Conservation (phyloP, 805 yeast species). For the Pichia deserticola region DNA sequence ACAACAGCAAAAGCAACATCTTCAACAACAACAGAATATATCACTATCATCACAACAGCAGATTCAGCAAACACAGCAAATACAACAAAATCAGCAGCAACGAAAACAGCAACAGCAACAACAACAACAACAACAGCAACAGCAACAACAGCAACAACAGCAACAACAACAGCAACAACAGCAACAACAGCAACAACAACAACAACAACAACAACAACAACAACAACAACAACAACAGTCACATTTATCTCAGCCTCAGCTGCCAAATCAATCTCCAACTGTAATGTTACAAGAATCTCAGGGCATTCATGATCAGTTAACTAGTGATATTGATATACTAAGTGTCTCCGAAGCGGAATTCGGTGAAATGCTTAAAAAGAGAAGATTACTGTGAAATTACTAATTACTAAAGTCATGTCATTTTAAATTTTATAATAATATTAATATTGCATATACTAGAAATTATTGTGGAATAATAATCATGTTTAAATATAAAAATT, state of each 20-base stretch:
- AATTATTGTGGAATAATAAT: too few relatives aligned
- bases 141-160: too few relatives aligned
- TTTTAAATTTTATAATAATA: too few relatives aligned
- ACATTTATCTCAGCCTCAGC: not conserved
- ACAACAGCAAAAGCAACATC: too few relatives aligned
- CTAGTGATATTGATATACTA: not conserved
- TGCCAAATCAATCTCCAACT: not conserved
- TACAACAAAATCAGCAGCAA: not conserved
- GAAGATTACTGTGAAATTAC: slow-evolving; percentile 6
- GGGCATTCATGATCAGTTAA: not conserved
- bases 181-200: too few relatives aligned
- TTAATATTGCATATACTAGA: too few relatives aligned
- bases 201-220: not conserved
- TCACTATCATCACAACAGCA: not conserved
- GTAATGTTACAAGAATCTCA: too few relatives aligned
- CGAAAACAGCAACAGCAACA: too few relatives aligned
- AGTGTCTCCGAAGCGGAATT: slow-evolving; percentile 6
- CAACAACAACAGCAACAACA: not conserved
- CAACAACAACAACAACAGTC: not conserved
- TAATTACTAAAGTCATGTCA: too few relatives aligned
- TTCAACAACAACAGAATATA: not conserved
- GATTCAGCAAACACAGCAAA: not conserved
- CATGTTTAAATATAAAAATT: too few relatives aligned
- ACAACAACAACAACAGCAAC: not conserved
- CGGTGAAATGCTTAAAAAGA: slow-evolving; percentile 13